Conservation (phyloP, 352 stramenopile species). For the Phytophthora crassamura region DNA sequence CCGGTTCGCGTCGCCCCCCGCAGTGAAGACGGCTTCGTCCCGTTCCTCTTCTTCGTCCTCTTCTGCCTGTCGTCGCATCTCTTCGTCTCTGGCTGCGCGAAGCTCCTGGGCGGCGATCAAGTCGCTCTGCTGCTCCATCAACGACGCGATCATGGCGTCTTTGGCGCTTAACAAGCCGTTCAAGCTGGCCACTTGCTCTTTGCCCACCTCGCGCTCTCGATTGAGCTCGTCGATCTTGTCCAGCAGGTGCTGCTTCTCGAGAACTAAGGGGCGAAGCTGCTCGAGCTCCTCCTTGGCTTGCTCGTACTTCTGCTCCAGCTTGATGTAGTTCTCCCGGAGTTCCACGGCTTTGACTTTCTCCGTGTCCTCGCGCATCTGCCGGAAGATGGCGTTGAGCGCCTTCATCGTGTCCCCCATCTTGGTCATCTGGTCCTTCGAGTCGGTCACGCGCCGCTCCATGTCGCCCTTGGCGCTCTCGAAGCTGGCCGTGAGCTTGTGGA, state of each 20-base stretch:
- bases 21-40: constrained; percentile 22
- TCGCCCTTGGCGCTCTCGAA: constrained; percentile 66
- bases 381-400: constrained; percentile 93
- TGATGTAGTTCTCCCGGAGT: constrained; percentile 78
- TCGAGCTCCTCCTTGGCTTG: constrained; percentile 66
- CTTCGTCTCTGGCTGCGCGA: constrained; percentile 55
- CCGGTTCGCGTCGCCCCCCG: neutral
- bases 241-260: constrained; percentile 57
- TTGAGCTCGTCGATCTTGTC: constrained; percentile 43
- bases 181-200: constrained; percentile 53
- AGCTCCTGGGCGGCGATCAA: constrained; percentile 74
- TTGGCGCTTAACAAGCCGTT: constrained; percentile 56
- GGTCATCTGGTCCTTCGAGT: constrained; percentile 83
- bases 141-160: constrained; percentile 64
- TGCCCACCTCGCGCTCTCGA: constrained; percentile 40
- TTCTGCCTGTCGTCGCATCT: constrained; percentile 45
- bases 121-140: constrained; percentile 83
- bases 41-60: constrained; percentile 53
- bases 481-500: constrained; percentile 44
- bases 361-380: constrained; percentile 92
- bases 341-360: constrained; percentile 91
- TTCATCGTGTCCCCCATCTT: constrained; percentile 95
- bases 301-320: constrained; percentile 78
- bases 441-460: constrained; percentile 71
- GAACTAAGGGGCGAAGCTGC: constrained; percentile 58